These are phyloP conservation scores for Corallochytrium limacisporum DNA, from an alignment of 78 protist species.

Conservation along the genomic window DNA sequence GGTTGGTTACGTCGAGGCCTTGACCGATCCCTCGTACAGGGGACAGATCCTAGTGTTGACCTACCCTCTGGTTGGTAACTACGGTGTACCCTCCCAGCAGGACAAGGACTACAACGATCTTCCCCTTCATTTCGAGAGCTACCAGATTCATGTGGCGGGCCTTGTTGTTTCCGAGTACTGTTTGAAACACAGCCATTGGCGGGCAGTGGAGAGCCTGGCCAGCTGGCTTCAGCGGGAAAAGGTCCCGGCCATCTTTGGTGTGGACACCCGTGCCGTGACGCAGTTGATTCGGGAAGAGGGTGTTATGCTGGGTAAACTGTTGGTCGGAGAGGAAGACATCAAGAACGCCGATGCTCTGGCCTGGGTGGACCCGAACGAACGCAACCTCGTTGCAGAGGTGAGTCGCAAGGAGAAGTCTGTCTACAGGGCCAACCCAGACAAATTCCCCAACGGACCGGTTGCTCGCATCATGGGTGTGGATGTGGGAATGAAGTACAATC, in stretches of 20 bases:
- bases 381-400: constrained; percentile 54
- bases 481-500: constrained; percentile 62
- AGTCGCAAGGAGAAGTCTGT: not conserved
- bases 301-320: constrained; percentile 69
- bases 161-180: constrained; percentile 67
- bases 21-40: constrained; percentile 91
- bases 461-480: constrained; percentile 65
- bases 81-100: constrained; percentile 75
- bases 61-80: constrained; percentile 88
- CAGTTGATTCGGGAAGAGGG: constrained; percentile 75
- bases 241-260: constrained; percentile 79
- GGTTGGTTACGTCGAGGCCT: constrained; percentile 90
- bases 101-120: constrained; percentile 38
- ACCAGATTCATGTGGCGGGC: constrained; percentile 54
- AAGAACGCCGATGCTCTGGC: not conserved
- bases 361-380: constrained; percentile 37
- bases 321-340: not conserved
- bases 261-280: constrained; percentile 90
- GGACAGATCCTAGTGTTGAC: constrained; percentile 86
- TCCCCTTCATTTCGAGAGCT: constrained; percentile 62
- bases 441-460: not conserved
- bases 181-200: constrained; percentile 80
- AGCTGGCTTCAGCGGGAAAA: constrained; percentile 65
- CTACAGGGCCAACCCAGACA: not conserved
- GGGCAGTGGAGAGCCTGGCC: constrained; percentile 55